A percentile compares a stretch with the other conserved stretches of the same genome.
These are phyloP conservation scores for Stephania cephalantha DNA, from an alignment of 164 flowering plant species.

Conservation along the genomic window DNA sequence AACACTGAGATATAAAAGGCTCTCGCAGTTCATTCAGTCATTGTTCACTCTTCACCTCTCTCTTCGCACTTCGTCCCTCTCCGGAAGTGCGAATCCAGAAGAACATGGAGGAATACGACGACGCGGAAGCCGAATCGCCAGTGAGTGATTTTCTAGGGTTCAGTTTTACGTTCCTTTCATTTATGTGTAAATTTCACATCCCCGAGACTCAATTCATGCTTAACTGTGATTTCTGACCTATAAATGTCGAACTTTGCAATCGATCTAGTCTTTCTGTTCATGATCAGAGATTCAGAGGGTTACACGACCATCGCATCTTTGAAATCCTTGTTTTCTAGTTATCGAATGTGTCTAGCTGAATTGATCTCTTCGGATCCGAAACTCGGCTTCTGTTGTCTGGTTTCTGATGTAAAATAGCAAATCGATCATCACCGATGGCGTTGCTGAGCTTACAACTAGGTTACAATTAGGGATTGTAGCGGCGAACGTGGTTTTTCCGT, in stretches of 20 bases:
- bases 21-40: not conserved
- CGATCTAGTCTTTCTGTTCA: too few species aligned
- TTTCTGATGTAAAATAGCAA: not conserved
- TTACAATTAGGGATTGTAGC: not conserved
- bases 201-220: too few species aligned
- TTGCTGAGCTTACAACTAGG: not conserved
- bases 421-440: not conserved
- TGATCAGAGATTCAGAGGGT: too few species aligned
- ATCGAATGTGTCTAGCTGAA: too few species aligned
- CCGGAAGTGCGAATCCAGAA: not conserved
- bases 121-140: slow-evolving; percentile 51
- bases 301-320: not conserved
- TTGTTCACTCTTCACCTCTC: not conserved
- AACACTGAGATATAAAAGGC: not conserved
- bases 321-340: not conserved
- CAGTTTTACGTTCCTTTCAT: too few species aligned
- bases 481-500: not conserved
- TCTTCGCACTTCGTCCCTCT: slow-evolving; percentile 10
- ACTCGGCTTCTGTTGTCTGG: not conserved
- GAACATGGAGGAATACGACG: slow-evolving; percentile 65
- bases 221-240: too few species aligned
- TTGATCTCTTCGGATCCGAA: not conserved
- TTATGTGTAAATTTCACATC: too few species aligned
- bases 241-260: too few species aligned
- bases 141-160: slow-evolving; percentile 18